Conservation (phyloP, 768 basidiomycete species). For the Hemileccinum rubropunctum region DNA sequence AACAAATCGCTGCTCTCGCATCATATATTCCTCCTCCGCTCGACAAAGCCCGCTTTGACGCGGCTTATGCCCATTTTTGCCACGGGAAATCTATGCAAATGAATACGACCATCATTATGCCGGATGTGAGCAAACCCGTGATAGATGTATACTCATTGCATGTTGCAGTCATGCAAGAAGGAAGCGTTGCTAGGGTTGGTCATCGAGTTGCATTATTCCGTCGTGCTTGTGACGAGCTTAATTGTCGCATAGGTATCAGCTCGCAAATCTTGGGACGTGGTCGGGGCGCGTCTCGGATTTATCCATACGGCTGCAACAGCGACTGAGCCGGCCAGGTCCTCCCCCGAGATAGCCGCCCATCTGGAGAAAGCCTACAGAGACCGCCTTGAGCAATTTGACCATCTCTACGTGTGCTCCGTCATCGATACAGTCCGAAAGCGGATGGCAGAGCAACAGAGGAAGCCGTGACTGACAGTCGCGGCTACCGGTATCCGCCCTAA, state of each 20-base stretch:
- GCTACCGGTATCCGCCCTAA: constrained; percentile 3
- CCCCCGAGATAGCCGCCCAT: constrained; percentile 24
- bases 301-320: constrained; percentile 20
- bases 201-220: constrained; percentile 1
- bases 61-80: constrained; percentile 28
- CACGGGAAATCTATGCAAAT: constrained; percentile 23
- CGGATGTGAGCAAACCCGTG: constrained; percentile 23
- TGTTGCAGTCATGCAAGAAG: constrained; percentile 33
- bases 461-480: constrained; percentile 17
- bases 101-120: constrained; percentile 30
- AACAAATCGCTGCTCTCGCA: constrained; percentile 25
- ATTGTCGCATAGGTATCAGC: constrained; percentile 20
- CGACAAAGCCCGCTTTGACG: constrained; percentile 28
- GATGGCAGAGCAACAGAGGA: constrained; percentile 32
- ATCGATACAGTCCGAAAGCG: constrained; percentile 31
- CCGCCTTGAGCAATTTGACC: constrained; percentile 32
- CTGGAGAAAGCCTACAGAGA: constrained; percentile 28
- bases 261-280: constrained; percentile 28
- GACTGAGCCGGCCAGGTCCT: constrained; percentile 22
- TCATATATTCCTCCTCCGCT: constrained; percentile 29
- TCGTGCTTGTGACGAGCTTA: not conserved
- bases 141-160: constrained; percentile 31
- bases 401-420: constrained; percentile 32
- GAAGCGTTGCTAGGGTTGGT: constrained; percentile 28
- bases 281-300: constrained; percentile 28